Base-by-base conservation (phyloP, 441 rosid genomes). In the Erysimum cheiri region DNA sequence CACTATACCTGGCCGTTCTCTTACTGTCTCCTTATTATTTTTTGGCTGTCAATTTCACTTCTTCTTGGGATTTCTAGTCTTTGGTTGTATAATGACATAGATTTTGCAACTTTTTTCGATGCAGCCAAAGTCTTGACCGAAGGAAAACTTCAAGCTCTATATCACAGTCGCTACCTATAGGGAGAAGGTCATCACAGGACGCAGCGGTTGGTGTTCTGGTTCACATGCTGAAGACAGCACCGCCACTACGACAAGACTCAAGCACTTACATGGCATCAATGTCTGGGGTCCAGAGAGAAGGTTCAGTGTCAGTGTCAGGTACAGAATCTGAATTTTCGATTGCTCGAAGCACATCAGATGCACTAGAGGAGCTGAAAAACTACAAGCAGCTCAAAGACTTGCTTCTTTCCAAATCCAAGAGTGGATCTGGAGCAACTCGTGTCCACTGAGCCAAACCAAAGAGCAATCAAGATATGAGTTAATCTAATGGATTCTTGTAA, bases 181-280 rank as follows among this genome's bases (percentile, higher is more conserved):
- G 87, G 22, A 78, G 74, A 73, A 85, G 83, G 80, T 93, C 98
- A 8, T 93, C 98, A 8, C 97, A 84, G 73, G 91, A 84, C 60
- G 98, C 97, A 43, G 96, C 97, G 26, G 94, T 93, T 13, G 98
- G 97, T 32, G 76, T 84, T 54, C 87, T 93, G 26, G 97, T 93
- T 76, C 91, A 81, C 69, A 78, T 88, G 93, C 84, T 93, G 60
- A 80, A 91, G 72, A 84, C 85, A 19, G 98, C 97, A 35, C 87
- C 91, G 6, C 92, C 96, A 29, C 80, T 93, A 80, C 80, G 85
- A 19, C 92, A 85, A 80, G 94, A 93, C 76, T 61, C 91, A 2
- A 87, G 92, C 74, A 83, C 84, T 59, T 85, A 79, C 80, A 84
- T 84, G 41, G 75, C 83, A 10, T 82, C 74, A 69, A 80, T 86